Evolutionary conservation across 108 stramenopile genomes (phyloP), one percentile per base, ranked within the genome.

Genomic region (Stephanodiscus triporus): DNA sequence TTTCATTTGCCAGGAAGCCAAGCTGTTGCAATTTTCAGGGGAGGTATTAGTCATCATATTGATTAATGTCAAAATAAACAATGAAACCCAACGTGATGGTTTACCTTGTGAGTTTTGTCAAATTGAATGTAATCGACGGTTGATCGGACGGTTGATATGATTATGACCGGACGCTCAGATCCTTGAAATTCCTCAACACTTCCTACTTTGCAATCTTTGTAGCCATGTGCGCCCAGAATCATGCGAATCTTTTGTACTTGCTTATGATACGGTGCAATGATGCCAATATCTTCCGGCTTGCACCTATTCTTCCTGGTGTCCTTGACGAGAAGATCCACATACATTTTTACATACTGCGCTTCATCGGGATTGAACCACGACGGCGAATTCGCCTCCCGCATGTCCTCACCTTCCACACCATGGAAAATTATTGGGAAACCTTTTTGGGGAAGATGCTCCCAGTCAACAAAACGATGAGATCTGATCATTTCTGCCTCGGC

Each of bases 141-240:
- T 9, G 90, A 86, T 32, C 93, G 79, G 20, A 91, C 91, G 9
- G 93, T 94, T 38, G 93, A 92, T 32, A 96, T 76, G 63, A 96
- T 90, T 67, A 93, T 90, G 23, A 87, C 58, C 37, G 85, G 80
- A 17, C 87, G 75, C 54, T 96, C 95, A 47, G 88, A 89, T 27
- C 95, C 95, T 63, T 96, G 95, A 63, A 96, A 96, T 48, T 87
- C 87, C 55, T 96, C 95, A 32, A 93, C 91, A 51, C 82, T 83
- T 9, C 92, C 94, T 26, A 96, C 93, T 57, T 96, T 96, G 75
- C 91, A 61, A 40, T 71, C 81, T 13, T 73, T 19, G 61, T 64
- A 53, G 17, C 71, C 37, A 43, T 84, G 68, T 0, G 43, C 47
- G 20, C 74, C 48, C 45, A 90, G 59, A 0, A 76, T 57, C 45